Evolutionary conservation across 768 basidiomycete genomes (phyloP).

Genomic region (Agrocybe chaxingu): DNA sequence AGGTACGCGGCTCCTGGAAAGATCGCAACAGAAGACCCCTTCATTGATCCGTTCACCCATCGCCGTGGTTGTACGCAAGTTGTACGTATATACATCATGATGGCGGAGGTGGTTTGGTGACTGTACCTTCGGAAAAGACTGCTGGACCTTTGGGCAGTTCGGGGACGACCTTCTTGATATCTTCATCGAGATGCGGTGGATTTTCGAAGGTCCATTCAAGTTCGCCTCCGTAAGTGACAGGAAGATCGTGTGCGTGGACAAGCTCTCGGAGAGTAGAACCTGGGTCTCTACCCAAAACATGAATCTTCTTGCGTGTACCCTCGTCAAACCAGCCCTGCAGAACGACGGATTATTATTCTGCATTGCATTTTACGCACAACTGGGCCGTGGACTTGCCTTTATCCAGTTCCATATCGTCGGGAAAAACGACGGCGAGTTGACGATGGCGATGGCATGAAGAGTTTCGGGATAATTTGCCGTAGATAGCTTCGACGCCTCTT

Average conservation of each 20-base stretch:
- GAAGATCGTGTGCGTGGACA: constrained; percentile 44
- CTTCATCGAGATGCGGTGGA: constrained; percentile 58
- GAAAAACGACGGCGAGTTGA: constrained; percentile 83
- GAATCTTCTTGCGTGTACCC: constrained; percentile 72
- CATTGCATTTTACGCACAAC: neutral
- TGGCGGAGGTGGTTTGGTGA: no score
- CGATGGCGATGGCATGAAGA: constrained; percentile 58
- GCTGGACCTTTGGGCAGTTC: constrained; percentile 53
- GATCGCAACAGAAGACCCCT: no score
- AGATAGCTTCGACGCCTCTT: constrained; percentile 70
- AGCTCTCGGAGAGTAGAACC: constrained; percentile 47
- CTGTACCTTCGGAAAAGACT: no score
- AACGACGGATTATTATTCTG: neutral
- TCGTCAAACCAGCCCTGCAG: constrained; percentile 72
- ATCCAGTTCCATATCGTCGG: constrained; percentile 84
- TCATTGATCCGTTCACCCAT: no score
- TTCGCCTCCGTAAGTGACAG: constrained; percentile 70
- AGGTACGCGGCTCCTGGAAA: no score
- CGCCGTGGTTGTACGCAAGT: no score
- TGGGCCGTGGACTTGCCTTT: constrained; percentile 41
- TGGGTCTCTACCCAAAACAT: constrained; percentile 61
- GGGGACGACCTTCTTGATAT: constrained; percentile 38
- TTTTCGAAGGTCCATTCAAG: constrained; percentile 67
- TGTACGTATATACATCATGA: no score
- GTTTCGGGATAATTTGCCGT: constrained; percentile 85